Conservation (phyloP, 2,329 filamentous ascomycete genomes). For the Diplocarpon mali region DNA sequence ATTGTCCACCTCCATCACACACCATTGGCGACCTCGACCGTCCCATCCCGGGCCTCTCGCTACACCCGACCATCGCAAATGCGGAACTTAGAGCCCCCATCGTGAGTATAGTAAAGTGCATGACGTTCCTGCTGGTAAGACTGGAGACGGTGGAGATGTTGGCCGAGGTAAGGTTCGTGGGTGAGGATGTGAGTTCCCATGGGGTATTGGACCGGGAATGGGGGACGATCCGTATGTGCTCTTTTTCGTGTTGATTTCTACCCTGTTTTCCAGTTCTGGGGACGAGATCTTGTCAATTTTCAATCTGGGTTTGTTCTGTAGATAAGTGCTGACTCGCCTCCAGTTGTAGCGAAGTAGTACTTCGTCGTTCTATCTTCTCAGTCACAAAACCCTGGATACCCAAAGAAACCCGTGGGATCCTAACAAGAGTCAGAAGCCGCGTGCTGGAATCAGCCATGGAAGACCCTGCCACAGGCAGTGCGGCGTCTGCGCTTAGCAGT, state of each 20-base stretch:
- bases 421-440: constrained; percentile 36
- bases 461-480: constrained; percentile 53
- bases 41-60: constrained; percentile 28
- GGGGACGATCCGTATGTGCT: too few species aligned
- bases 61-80: too few species aligned
- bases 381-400: constrained; percentile 25
- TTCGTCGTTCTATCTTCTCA: too few species aligned
- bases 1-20: constrained; percentile 48
- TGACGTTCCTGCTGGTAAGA: constrained; percentile 57
- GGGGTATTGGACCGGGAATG: too few species aligned
- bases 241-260: too few species aligned
- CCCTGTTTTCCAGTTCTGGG: too few species aligned
- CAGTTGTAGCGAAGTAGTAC: constrained; percentile 47
- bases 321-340: constrained; percentile 40
- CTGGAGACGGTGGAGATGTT: constrained; percentile 51
- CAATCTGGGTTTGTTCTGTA: constrained; percentile 32
- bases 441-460: constrained; percentile 44
- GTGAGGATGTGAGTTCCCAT: too few species aligned
- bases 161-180: constrained; percentile 18
- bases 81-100: neutral
- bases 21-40: constrained; percentile 27
- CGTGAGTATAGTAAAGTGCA: constrained; percentile 58
- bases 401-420: constrained; percentile 25
- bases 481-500: constrained; percentile 43
- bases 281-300: constrained; percentile 28